Evolutionary conservation across 805 yeast genomes (phyloP).

Genomic region (Sugiyamaella mastotermitis): DNA sequence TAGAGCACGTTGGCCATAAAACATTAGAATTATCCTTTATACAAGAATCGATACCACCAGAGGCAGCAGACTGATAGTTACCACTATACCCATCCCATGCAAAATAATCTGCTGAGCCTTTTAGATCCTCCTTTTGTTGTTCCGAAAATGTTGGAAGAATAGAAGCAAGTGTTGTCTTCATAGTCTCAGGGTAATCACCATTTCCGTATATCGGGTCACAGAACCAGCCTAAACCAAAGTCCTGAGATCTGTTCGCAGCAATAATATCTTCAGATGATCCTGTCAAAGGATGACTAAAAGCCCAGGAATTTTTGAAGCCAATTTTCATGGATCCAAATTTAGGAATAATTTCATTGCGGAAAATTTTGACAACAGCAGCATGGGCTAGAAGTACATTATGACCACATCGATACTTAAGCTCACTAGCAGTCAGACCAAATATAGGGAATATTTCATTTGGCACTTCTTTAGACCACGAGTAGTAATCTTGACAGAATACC

Average conservation of each 20-base stretch:
- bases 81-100: conserved; percentile 33
- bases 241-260: conserved; percentile 28
- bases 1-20: conserved; percentile 29
- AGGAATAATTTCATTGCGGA: conserved; percentile 26
- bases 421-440: conserved; percentile 8
- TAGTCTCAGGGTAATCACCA: conserved; percentile 30
- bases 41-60: conserved; percentile 27
- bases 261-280: conserved; percentile 21
- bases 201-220: conserved; percentile 29
- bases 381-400: conserved; percentile 25
- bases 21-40: conserved; percentile 21
- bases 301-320: conserved; percentile 28
- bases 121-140: conserved; percentile 25
- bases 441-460: conserved; percentile 25
- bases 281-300: conserved; percentile 26
- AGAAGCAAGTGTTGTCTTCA: conserved; percentile 22
- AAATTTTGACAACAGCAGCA: conserved; percentile 25
- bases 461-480: conserved; percentile 17
- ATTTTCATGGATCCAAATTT: conserved; percentile 27
- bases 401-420: conserved; percentile 16
- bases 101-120: conserved; percentile 29
- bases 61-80: conserved; percentile 20
- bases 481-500: conserved; percentile 18
- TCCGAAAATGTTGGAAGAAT: conserved; percentile 23
- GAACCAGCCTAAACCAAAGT: conserved; percentile 26